Base-by-base conservation (phyloP, 805 yeast species). In the Saturnispora silvae region DNA sequence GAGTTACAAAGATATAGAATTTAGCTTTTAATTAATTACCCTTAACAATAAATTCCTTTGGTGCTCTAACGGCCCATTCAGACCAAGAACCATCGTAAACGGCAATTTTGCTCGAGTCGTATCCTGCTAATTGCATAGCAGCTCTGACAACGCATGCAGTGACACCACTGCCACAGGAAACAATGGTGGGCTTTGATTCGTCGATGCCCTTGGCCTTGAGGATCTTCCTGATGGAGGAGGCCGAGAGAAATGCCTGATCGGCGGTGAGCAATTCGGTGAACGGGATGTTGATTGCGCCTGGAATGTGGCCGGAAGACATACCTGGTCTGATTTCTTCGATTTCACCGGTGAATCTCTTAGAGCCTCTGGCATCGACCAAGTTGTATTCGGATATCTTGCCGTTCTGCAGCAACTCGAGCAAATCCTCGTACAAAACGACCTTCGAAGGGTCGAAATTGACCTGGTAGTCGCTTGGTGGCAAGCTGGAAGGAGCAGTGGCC, bases 161-260 rank as follows among this genome's bases (percentile, higher is more conserved):
- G 34, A 92, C 96, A 32, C 97, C 98, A 1, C 96, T 80, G 20
- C 97, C 98, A 55, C 98, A 92, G 83, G 83, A 75, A 28, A 81
- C 81, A 34, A 92, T 75, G 15, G 82, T 75, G 10, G 84, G 87
- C 50, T 80, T 78, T 14, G 64, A 57, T 15, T 51, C 60, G 30
- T 54, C 56, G 26, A 66, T 48, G 9, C 48, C 60, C 28, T 68
- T 55, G 29, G 59, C 61, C 7, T 64, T 51, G 45, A 86, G 69
- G 9, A 75, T 54, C 13, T 59, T 51, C 5, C 53, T 41, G 27
- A 89, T 52, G 31, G 70, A 73, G 9, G 56, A 61, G 7, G 62
- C 52, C 2, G 70, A 49, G 49, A 67, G 68, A 62, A 69, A 81
- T 41, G 57, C 61, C 40, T 59, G 72, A 45, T 49, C 65, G 2